phyloP scores from a whole-genome alignment of 306 rosid genomes.

The Ziziphus jujuba region DNA sequence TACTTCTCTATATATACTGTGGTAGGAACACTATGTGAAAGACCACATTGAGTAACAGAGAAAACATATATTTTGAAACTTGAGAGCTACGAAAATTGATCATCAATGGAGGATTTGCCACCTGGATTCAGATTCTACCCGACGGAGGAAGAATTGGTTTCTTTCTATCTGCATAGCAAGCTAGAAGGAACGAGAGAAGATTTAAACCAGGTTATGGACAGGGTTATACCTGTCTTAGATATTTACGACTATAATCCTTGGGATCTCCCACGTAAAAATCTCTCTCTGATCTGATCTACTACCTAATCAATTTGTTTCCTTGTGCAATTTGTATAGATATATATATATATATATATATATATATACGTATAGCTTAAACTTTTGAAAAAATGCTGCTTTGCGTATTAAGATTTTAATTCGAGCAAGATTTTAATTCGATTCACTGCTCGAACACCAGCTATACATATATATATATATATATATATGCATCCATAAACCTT shows the following conservation, averaged over 20 bases:
- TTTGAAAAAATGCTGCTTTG: no score
- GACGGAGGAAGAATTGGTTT: conserved; percentile 76
- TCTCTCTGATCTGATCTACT: no score
- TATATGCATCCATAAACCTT: no score
- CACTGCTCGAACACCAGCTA: no score
- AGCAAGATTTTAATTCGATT: no score
- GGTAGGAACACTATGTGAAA: neutral
- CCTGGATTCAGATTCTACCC: conserved; percentile 90
- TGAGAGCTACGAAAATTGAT: no score
- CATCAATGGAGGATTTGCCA: conserved; percentile 50
- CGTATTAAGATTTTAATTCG: no score
- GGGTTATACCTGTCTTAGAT: conserved; percentile 59
- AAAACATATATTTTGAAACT: neutral
- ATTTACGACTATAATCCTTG: conserved; percentile 66
- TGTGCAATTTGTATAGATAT: no score
- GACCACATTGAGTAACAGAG: neutral
- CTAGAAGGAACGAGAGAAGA: conserved; percentile 53
- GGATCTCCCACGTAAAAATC: conserved; percentile 72
- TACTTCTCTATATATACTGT: neutral
- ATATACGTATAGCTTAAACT: no score
- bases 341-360: no score
- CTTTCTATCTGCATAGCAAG: conserved; percentile 60
- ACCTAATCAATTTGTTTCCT: no score
- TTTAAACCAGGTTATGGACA: conserved; percentile 35
- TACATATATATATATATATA: no score